phyloP scores from a whole-genome alignment of 2,329 filamentous ascomycete genomes.

The Ceratocystis variospora region DNA sequence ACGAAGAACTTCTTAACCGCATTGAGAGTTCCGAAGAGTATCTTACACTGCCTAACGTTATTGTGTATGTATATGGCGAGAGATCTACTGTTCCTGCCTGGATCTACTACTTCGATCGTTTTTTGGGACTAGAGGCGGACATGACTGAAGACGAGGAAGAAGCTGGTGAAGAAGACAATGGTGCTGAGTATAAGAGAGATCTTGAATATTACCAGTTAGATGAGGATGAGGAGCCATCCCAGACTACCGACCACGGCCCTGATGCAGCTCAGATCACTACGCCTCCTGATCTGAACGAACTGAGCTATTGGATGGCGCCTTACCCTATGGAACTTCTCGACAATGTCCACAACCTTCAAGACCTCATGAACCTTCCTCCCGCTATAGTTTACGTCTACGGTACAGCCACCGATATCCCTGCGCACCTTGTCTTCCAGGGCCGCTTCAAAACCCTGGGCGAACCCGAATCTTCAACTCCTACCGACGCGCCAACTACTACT shows the following conservation, averaged over 20 bases:
- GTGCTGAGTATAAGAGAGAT: not conserved
- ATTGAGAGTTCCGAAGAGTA: not conserved
- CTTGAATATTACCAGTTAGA: too few species aligned
- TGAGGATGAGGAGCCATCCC: too few species aligned
- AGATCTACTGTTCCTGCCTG: not conserved
- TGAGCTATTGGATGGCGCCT: too few species aligned
- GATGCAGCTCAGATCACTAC: too few species aligned
- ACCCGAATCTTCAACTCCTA: not conserved
- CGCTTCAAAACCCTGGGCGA: not conserved
- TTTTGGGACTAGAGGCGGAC: too few species aligned
- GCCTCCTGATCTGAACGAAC: too few species aligned
- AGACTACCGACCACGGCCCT: too few species aligned
- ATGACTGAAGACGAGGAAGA: not conserved
- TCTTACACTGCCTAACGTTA: not conserved
- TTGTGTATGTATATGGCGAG: not conserved
- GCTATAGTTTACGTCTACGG: not conserved
- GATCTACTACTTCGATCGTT: not conserved
- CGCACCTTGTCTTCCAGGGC: not conserved
- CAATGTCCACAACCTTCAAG: not conserved
- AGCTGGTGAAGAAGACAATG: not conserved
- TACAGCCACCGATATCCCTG: not conserved
- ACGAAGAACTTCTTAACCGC: not conserved
- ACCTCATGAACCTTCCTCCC: not conserved
- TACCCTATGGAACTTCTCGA: not conserved
- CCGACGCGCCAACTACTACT: not conserved